Conservation (phyloP, 1,139 yeast genomes). For the Debaryomyces singareniensis region DNA sequence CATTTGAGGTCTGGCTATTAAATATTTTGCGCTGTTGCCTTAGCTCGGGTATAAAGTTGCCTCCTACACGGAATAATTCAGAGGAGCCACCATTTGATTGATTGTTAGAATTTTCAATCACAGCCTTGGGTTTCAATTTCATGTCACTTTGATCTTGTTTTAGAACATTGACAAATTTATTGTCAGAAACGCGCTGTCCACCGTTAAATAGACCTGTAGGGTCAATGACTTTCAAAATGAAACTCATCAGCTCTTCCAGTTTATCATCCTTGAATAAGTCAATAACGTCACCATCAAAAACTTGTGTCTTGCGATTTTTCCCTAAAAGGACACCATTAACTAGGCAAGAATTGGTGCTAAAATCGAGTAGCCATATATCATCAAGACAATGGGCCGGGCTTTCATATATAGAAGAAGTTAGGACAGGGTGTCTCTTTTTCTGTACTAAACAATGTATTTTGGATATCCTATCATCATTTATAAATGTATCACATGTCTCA, state of each 20-base stretch:
- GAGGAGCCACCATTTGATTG: slow-evolving; percentile 1
- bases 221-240: slow-evolving; percentile 45
- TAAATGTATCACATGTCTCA: slow-evolving; percentile 50
- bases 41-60: slow-evolving; percentile 20
- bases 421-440: slow-evolving; percentile 54
- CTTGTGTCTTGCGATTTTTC: slow-evolving; percentile 52
- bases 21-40: slow-evolving; percentile 20
- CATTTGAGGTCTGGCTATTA: slow-evolving; percentile 11
- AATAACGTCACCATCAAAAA: slow-evolving; percentile 60
- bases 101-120: slow-evolving; percentile 9
- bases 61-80: slow-evolving; percentile 18
- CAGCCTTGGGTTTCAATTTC: slow-evolving; percentile 24
- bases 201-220: slow-evolving; percentile 51
- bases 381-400: slow-evolving; percentile 64
- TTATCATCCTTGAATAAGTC: slow-evolving; percentile 59
- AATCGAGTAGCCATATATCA: slow-evolving; percentile 78
- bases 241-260: slow-evolving; percentile 46
- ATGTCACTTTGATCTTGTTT: slow-evolving; percentile 23
- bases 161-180: slow-evolving; percentile 15
- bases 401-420: slow-evolving; percentile 46
- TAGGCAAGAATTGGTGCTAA: slow-evolving; percentile 73
- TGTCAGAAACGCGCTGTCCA: slow-evolving; percentile 18
- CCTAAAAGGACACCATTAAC: slow-evolving; percentile 58
- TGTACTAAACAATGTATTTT: slow-evolving; percentile 72
- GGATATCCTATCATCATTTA: slow-evolving; percentile 73